Percentiles rank a stretch among this genome's conserved stretches.
Evolutionary conservation across 2,329 filamentous ascomycete species (phyloP).

Genomic region (Paraphaeosphaeria sporulosa): DNA sequence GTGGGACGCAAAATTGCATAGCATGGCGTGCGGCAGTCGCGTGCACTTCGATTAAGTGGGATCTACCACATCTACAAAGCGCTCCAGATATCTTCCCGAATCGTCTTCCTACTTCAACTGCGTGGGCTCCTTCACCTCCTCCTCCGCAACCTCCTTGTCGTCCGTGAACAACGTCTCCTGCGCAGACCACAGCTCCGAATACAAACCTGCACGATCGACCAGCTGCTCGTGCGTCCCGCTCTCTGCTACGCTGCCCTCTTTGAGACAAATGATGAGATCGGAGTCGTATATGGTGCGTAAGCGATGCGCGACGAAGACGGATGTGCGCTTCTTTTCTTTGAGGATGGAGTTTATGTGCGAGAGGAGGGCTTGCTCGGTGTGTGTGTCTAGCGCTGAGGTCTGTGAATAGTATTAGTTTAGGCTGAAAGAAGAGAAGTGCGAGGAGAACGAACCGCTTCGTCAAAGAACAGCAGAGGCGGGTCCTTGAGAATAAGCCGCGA

Average conservation of each 20-base stretch:
- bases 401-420: slow-evolving; percentile 31
- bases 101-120: neutral
- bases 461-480: slow-evolving; percentile 89
- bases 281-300: slow-evolving; percentile 93
- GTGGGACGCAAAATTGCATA: no score
- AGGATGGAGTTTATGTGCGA: slow-evolving; percentile 92
- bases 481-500: slow-evolving; percentile 87
- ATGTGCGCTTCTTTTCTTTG: slow-evolving; percentile 86
- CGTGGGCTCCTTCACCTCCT: neutral
- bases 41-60: no score
- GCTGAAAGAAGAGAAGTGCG: neutral
- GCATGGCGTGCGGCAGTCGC: no score
- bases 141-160: slow-evolving; percentile 15
- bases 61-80: neutral
- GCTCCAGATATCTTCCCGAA: neutral
- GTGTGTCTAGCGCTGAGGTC: slow-evolving; percentile 89
- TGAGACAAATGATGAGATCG: slow-evolving; percentile 88
- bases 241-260: slow-evolving; percentile 85
- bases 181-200: slow-evolving; percentile 86
- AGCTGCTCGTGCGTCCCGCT: slow-evolving; percentile 86
- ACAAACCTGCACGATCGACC: slow-evolving; percentile 79
- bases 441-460: slow-evolving; percentile 73
- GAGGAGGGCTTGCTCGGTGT: slow-evolving; percentile 90
- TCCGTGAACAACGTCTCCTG: slow-evolving; percentile 47
- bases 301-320: slow-evolving; percentile 93